Conservation (phyloP, 345 rosid genomes). For the Salix suchowensis region DNA sequence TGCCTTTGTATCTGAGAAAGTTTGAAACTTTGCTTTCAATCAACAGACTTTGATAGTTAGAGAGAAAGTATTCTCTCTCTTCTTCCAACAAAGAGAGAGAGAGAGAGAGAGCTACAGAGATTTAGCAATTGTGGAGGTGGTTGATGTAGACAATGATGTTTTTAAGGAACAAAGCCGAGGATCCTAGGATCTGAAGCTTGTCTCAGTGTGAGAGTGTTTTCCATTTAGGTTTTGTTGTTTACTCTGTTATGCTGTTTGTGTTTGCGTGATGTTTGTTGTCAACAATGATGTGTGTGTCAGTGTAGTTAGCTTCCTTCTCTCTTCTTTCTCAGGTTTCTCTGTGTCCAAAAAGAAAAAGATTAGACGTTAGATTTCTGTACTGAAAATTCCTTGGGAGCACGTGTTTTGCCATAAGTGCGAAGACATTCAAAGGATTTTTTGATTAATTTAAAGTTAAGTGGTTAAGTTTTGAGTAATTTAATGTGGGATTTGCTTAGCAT, state of each 20-base stretch:
- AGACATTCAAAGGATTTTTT: not conserved
- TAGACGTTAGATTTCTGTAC: not conserved
- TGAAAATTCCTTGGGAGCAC: not conserved
- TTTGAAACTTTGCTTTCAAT: conserved; percentile 69
- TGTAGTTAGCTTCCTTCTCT: not conserved
- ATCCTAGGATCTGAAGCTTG: conserved; percentile 25
- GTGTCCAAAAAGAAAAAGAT: not conserved
- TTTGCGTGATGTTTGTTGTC: not conserved
- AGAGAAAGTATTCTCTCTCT: conserved; percentile 14
- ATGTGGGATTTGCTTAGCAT: not conserved
- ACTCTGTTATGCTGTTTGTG: not conserved
- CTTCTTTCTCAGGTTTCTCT: not conserved
- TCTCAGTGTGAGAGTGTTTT: not conserved
- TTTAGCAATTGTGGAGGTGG: conserved; percentile 13
- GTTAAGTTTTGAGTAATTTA: not conserved
- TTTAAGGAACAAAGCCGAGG: not conserved
- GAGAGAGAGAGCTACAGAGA: not conserved
- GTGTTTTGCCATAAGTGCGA: not conserved
- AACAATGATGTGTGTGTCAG: not conserved
- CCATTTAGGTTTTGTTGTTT: not conserved
- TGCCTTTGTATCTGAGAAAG: conserved; percentile 20
- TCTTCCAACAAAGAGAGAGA: not conserved
- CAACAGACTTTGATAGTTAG: conserved; percentile 41
- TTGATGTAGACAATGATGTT: not conserved
- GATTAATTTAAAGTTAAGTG: too few species aligned